phyloP scores from a whole-genome alignment of 345 rosid species.

The Pistacia vera region DNA sequence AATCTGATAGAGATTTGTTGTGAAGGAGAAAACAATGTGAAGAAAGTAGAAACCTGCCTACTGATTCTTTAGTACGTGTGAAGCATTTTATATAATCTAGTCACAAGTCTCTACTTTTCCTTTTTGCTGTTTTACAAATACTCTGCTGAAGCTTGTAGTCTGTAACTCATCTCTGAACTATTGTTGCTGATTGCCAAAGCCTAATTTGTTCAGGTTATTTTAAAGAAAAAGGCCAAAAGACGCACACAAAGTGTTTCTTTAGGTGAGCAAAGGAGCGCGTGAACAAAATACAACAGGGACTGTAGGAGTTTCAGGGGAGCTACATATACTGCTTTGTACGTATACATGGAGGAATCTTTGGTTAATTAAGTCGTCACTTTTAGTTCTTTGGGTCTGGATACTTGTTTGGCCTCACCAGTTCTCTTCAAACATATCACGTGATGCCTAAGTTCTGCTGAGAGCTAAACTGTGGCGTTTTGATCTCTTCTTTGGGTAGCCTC shows the following conservation, averaged over 20 bases:
- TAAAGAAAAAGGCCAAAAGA: conserved; percentile 38
- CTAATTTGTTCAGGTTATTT: conserved; percentile 38
- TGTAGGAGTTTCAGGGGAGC: conserved; percentile 1
- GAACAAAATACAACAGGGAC: conserved; percentile 5
- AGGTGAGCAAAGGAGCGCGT: conserved; percentile 32
- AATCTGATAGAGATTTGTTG: background rate
- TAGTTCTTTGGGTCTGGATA: background rate
- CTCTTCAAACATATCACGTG: background rate
- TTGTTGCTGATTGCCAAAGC: conserved; percentile 17
- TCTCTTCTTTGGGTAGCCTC: conserved; percentile 1
- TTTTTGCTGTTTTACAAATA: background rate
- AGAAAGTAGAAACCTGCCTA: background rate
- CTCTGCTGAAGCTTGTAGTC: background rate
- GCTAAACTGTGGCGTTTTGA: background rate
- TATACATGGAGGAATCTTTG: background rate
- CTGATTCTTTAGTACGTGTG: background rate
- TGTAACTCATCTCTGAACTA: background rate
- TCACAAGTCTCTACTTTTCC: background rate
- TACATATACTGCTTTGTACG: conserved; percentile 1
- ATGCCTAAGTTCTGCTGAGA: background rate
- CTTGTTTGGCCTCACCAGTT: background rate
- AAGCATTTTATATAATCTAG: background rate
- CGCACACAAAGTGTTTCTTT: conserved; percentile 45
- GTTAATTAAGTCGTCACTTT: background rate
- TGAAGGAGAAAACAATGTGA: background rate